Percentiles rank a stretch among this genome's conserved stretches.
phyloP scores from a whole-genome alignment of 2,329 filamentous ascomycete genomes.

The Colletotrichum gloeosporioides region DNA sequence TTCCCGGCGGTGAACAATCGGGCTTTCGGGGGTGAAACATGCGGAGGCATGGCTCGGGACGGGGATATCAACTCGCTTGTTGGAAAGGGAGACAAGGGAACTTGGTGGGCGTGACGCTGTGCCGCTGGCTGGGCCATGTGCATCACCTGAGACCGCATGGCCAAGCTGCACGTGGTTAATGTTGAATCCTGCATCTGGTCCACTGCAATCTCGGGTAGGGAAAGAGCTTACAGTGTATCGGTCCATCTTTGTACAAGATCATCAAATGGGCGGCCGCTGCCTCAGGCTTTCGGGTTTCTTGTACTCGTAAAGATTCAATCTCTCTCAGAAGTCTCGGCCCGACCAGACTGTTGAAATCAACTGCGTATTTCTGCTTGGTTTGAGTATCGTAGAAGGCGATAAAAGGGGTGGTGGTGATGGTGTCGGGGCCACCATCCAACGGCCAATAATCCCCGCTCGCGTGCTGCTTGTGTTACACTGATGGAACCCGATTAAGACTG shows the following conservation, averaged over 20 bases:
- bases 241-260: neutral
- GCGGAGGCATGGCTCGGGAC: neutral
- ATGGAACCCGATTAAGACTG: neutral
- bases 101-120: neutral
- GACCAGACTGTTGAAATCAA: neutral
- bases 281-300: neutral
- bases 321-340: neutral
- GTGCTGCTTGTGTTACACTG: neutral
- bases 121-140: neutral
- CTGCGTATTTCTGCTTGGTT: neutral
- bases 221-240: neutral
- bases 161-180: neutral
- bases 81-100: neutral
- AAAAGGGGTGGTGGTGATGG: neutral
- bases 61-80: neutral
- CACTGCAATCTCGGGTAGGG: neutral
- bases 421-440: neutral
- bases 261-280: neutral
- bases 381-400: neutral
- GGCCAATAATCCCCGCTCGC: slow-evolving; percentile 36
- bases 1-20: neutral
- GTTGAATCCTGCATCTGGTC: neutral
- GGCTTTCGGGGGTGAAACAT: neutral
- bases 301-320: neutral
- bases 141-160: neutral